phyloP scores from a whole-genome alignment of 495 filamentous ascomycete genomes.

The Penicillium cosmopolitanum region DNA sequence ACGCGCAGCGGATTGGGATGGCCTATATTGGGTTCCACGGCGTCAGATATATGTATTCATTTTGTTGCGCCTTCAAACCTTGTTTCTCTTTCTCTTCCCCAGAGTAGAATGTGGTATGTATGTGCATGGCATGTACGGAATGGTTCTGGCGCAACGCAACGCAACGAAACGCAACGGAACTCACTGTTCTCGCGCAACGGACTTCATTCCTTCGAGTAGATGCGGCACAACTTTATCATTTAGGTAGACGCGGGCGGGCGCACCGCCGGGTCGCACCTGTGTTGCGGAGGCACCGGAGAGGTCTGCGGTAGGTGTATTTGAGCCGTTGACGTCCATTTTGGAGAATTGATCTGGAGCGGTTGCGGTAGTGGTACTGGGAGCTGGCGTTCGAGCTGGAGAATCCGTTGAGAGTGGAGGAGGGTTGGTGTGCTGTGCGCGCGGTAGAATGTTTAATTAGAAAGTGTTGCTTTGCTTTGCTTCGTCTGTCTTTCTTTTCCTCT shows the following conservation, averaged over 20 bases:
- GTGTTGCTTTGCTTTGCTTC: too few relatives aligned
- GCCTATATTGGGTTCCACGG: constrained; percentile 37
- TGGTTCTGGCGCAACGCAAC: too few relatives aligned
- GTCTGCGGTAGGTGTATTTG: constrained; percentile 38
- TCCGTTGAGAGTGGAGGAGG: not conserved
- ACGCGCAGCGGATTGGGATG: constrained; percentile 81
- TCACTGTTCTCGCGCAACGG: constrained; percentile 79
- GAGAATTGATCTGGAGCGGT: constrained; percentile 3
- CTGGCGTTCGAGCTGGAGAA: not conserved
- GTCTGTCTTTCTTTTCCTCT: too few relatives aligned
- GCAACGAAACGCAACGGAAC: constrained; percentile 21
- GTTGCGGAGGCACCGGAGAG: constrained; percentile 46
- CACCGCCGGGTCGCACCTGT: constrained; percentile 66
- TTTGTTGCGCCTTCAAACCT: too few relatives aligned
- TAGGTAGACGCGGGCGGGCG: constrained; percentile 84
- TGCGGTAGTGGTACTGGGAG: not conserved
- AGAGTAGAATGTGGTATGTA: too few relatives aligned
- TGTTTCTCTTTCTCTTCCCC: too few relatives aligned
- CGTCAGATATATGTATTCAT: too few relatives aligned
- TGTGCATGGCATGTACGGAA: too few relatives aligned
- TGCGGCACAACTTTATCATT: constrained; percentile 85
- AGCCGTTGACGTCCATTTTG: constrained; percentile 28
- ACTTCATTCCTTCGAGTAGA: constrained; percentile 91
- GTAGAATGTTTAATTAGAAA: too few relatives aligned
- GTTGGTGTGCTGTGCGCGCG: not conserved